phyloP scores from a whole-genome alignment of 352 stramenopile species.

The Globisporangium alternatum region DNA sequence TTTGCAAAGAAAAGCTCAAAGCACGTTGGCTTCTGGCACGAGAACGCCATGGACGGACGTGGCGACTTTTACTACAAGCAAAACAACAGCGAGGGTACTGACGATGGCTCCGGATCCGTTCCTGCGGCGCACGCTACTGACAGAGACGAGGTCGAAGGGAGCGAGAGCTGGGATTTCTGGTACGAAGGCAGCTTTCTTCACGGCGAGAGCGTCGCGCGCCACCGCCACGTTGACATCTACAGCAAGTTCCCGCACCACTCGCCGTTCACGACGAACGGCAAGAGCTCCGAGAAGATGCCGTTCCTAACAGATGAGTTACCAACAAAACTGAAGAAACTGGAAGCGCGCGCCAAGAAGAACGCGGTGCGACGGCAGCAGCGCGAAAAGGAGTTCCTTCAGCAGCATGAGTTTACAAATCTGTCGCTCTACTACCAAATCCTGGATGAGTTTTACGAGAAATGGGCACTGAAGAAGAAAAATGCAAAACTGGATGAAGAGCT shows the following conservation, averaged over 20 bases:
- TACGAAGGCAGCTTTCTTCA: conserved; percentile 75
- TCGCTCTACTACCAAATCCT: conserved; percentile 55
- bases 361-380: conserved; percentile 29
- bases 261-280: conserved; percentile 70
- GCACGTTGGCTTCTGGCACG: conserved; percentile 63
- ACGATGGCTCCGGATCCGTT: background rate
- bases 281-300: conserved; percentile 57
- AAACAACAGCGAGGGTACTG: background rate
- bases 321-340: conserved; percentile 32
- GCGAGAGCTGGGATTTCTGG: conserved; percentile 50
- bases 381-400: conserved; percentile 41
- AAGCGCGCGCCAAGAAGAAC: conserved; percentile 36
- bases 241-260: conserved; percentile 21
- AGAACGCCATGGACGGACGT: conserved; percentile 57
- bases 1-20: conserved; percentile 39
- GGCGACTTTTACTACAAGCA: conserved; percentile 51
- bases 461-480: conserved; percentile 37
- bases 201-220: conserved; percentile 48
- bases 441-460: conserved; percentile 68
- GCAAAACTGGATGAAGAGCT: conserved; percentile 31
- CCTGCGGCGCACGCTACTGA: background rate
- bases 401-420: conserved; percentile 45
- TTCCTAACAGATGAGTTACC: conserved; percentile 46
- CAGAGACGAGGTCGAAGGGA: conserved; percentile 9
- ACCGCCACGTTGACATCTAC: conserved; percentile 56